Percentiles rank a stretch among this genome's conserved stretches.
phyloP scores from a whole-genome alignment of 2,329 filamentous ascomycete species.

The Sclerotinia nivalis region DNA sequence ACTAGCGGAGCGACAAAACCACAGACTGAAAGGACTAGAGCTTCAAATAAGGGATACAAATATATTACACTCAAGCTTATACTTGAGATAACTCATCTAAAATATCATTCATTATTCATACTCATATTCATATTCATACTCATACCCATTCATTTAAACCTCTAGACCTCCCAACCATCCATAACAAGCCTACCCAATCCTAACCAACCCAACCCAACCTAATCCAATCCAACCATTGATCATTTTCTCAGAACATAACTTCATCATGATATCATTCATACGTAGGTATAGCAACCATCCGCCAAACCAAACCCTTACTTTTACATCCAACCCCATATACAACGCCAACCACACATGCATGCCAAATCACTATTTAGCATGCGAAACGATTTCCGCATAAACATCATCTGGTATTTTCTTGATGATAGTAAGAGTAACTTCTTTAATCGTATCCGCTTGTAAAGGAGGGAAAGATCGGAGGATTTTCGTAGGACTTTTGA shows the following conservation, averaged over 20 bases:
- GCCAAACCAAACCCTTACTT: neutral
- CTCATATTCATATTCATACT: neutral
- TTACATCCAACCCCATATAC: neutral
- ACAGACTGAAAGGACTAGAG: no score
- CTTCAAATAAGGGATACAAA: neutral
- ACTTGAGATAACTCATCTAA: neutral
- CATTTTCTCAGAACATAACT: conserved; percentile 1
- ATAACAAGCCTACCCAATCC: neutral
- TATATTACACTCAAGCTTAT: conserved; percentile 1
- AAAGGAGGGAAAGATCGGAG: conserved; percentile 84
- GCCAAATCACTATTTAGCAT: conserved; percentile 63
- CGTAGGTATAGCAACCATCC: neutral
- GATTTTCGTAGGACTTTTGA: conserved; percentile 80
- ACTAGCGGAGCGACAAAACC: no score
- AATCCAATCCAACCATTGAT: neutral
- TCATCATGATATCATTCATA: conserved; percentile 10
- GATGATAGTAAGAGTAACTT: conserved; percentile 80
- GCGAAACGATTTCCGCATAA: conserved; percentile 84
- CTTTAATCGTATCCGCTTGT: conserved; percentile 80
- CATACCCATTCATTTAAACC: neutral
- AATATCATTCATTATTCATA: conserved; percentile 10
- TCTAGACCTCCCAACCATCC: neutral
- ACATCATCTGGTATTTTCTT: conserved; percentile 88
- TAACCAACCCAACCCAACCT: neutral
- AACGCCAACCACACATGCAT: neutral